A percentile compares a stretch with the other conserved stretches of the same genome.
Evolutionary conservation across 1,284 basidiomycete genomes (phyloP).

Genomic region (Leccinum pachyderme): DNA sequence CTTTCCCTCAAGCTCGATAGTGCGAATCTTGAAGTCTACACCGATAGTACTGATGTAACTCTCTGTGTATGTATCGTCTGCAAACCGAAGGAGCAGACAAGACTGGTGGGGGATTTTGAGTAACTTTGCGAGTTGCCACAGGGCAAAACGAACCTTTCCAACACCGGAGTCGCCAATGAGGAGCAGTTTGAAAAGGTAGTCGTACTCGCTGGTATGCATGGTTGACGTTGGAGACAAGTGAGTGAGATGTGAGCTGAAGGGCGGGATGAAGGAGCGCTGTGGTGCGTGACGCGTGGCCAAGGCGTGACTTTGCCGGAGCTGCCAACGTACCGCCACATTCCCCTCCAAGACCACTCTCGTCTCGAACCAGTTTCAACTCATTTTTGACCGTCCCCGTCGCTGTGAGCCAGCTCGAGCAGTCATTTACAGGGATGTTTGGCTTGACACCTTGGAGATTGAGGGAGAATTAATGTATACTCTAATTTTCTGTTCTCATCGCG

Average conservation of each 20-base stretch:
- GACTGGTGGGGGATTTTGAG: conserved; percentile 57
- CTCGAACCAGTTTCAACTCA: conserved; percentile 7
- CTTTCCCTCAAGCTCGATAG: conserved; percentile 99
- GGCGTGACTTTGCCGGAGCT: conserved; percentile 31
- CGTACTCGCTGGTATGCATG: conserved; percentile 93
- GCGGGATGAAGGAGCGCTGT: conserved; percentile 33
- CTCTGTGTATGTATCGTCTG: conserved; percentile 99
- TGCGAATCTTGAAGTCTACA: conserved; percentile 99
- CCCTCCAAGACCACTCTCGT: background rate
- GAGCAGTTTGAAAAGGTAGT: conserved; percentile 97
- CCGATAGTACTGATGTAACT: conserved; percentile 99
- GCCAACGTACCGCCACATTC: conserved; percentile 24
- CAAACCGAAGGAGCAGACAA: conserved; percentile 96
- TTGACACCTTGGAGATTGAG: background rate
- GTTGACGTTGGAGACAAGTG: conserved; percentile 30
- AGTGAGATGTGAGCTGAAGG: conserved; percentile 20
- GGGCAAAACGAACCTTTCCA: conserved; percentile 69
- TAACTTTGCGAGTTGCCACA: conserved; percentile 9
- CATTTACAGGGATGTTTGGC: background rate
- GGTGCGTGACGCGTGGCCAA: conserved; percentile 40
- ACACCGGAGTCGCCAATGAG: conserved; percentile 95
- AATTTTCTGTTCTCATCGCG: background rate
- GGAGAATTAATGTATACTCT: background rate
- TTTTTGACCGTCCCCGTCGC: background rate
- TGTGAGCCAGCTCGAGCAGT: background rate